Evolutionary conservation across 352 stramenopile genomes (phyloP).

Genomic region (Phytophthora constricta): DNA sequence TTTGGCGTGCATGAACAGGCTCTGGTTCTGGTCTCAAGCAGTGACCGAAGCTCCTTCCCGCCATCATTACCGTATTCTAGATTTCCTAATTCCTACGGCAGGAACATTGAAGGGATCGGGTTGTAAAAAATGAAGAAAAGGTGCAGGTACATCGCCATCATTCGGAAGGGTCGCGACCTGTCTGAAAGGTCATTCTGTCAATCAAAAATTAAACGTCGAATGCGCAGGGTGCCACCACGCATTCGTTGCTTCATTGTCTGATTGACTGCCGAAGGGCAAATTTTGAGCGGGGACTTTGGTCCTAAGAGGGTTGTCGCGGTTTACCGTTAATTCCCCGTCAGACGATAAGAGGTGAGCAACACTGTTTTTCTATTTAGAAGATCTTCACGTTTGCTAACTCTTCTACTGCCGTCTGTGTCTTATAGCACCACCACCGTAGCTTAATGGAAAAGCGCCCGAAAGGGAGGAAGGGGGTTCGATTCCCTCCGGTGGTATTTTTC

Average conservation of each 20-base stretch:
- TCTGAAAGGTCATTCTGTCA: too few relatives aligned
- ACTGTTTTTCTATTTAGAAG: too few relatives aligned
- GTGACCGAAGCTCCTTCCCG: too few relatives aligned
- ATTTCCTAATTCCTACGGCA: neutral
- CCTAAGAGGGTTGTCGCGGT: conserved; percentile 2
- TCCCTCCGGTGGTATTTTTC: conserved; percentile 5
- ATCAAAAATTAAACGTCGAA: too few relatives aligned
- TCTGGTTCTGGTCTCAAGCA: conserved; percentile 3
- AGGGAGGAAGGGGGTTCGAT: conserved; percentile 9
- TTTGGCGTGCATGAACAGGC: too few relatives aligned
- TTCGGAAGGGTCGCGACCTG: too few relatives aligned
- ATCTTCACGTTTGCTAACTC: neutral
- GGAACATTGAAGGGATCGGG: neutral
- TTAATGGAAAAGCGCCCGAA: conserved; percentile 13
- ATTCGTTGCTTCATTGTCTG: conserved; percentile 4
- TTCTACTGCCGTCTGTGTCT: neutral
- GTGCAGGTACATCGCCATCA: neutral
- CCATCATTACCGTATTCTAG: neutral
- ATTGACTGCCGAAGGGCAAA: conserved; percentile 2
- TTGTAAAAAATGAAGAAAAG: neutral
- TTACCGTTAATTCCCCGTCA: neutral
- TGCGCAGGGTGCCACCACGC: too few relatives aligned
- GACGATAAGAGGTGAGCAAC: neutral
- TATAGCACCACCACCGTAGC: conserved; percentile 7
- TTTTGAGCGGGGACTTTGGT: neutral